Evolutionary conservation across 805 yeast genomes (phyloP).

Genomic region (Blastobotrys terrestris): DNA sequence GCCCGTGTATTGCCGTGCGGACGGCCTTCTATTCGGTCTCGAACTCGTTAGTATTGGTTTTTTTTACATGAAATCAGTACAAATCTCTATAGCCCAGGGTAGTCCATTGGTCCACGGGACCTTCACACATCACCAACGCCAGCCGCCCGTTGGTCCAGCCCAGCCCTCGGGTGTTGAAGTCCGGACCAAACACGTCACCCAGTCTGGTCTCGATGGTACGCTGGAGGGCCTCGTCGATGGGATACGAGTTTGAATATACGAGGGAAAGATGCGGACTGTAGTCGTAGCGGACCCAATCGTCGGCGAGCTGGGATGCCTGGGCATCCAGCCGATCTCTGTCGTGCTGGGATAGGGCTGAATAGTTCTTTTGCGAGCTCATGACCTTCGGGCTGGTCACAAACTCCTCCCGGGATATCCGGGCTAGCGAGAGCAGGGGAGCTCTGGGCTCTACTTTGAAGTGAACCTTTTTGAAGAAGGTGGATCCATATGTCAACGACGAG

Average conservation of each 20-base stretch:
- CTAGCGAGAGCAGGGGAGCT: slow-evolving; percentile 46
- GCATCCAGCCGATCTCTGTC: slow-evolving; percentile 24
- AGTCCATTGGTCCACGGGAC: slow-evolving; percentile 65
- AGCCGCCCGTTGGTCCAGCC: slow-evolving; percentile 69
- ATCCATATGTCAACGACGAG: slow-evolving; percentile 42
- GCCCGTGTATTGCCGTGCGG: no score
- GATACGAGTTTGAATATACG: slow-evolving; percentile 58
- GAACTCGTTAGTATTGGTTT: no score
- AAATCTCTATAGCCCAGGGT: slow-evolving; percentile 44
- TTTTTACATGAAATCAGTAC: slow-evolving; percentile 6
- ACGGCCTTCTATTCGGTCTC: no score
- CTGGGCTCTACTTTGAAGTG: slow-evolving; percentile 42
- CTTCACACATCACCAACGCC: slow-evolving; percentile 62
- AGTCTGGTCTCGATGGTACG: slow-evolving; percentile 59
- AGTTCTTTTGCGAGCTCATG: slow-evolving; percentile 17
- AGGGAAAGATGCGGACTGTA: slow-evolving; percentile 71
- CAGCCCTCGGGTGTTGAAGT: slow-evolving; percentile 33
- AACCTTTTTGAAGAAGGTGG: slow-evolving; percentile 47
- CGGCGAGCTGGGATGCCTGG: slow-evolving; percentile 41
- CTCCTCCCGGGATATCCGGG: slow-evolving; percentile 35
- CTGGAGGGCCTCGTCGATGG: slow-evolving; percentile 60
- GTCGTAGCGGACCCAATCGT: slow-evolving; percentile 49
- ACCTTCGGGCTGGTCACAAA: slow-evolving; percentile 28
- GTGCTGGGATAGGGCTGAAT: slow-evolving; percentile 23
- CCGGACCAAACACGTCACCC: slow-evolving; percentile 54